Evolutionary conservation across 2,329 filamentous ascomycete species (phyloP), one percentile per base, ranked within the genome.

Genomic region (Sodiomyces alkalinus): DNA sequence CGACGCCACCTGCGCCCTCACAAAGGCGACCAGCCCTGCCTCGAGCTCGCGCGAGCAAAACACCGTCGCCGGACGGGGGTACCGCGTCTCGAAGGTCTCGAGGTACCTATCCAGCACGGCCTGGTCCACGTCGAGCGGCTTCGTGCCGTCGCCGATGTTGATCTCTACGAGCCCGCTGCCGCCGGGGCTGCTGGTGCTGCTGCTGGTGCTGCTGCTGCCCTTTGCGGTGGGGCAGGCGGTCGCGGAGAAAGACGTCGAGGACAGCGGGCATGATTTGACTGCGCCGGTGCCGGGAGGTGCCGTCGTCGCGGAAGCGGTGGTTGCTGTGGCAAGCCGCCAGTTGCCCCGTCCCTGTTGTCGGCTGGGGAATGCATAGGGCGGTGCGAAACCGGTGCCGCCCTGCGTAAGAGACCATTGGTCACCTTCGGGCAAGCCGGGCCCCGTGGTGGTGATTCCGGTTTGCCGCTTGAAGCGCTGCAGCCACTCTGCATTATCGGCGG

Each of bases 1-100:
- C 4, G 42, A 44, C 5, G 46, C 38, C 6, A 62, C 39, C 34
- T 60, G 48, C 3, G 46, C 41, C 17, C 53, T 48, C 5, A 68
- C 63, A 36, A 61, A 68, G 12, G 56, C 53, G 8, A 53, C 43
- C 10, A 75, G 49, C 3, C 62, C 65, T n/a, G 44, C 50, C 44
- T 74, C 70, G 14, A 75, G 54, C 40, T 73, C 66, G 6, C 64
- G 53, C 12, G 63, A 68, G 45, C 65, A 72, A 43, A 75, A 74
- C 0, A 74, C 55, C 7, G 46, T 46, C 0, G 64, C 61, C 0
- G 63, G 64, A 7, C 57, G 55, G 10, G 53, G 48, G 33, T 57
- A 59, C 5, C 58, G 52, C 7, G 48, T 53, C 1, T 52, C 47
- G 19, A 68, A 48, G 3, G 49, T 52, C 35, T 57, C 52, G 19